These are phyloP conservation scores for Lojkania enalia DNA, from an alignment of 2,329 filamentous ascomycete species.

Conservation along the genomic window DNA sequence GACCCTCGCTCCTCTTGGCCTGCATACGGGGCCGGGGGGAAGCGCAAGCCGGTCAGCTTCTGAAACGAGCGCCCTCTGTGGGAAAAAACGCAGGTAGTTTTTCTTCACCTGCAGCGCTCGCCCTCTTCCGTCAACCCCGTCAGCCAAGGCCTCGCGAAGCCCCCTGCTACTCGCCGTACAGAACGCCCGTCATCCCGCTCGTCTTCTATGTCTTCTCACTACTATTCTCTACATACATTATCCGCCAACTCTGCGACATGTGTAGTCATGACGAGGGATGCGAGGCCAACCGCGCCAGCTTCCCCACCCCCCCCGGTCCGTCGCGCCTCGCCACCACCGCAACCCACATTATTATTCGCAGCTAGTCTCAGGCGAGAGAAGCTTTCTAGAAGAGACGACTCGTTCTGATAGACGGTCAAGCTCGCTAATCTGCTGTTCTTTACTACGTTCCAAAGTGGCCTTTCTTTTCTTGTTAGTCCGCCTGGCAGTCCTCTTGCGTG, in stretches of 20 bases:
- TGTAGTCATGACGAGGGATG: no score
- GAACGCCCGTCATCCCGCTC: no score
- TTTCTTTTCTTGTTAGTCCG: not conserved
- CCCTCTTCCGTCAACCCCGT: not conserved
- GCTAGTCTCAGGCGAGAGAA: constrained; percentile 2
- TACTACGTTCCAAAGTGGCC: not conserved
- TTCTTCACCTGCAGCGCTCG: not conserved
- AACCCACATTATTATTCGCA: no score
- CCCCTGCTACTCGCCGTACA: no score
- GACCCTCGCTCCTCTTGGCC: constrained; percentile 3
- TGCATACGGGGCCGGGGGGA: not conserved
- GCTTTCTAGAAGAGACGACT: constrained; percentile 9
- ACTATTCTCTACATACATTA: no score
- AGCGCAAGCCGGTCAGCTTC: constrained; percentile 3
- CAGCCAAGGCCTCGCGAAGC: not conserved
- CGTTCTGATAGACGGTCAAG: not conserved
- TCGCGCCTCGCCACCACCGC: constrained; percentile 1
- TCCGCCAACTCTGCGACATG: no score
- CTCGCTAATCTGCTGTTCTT: not conserved
- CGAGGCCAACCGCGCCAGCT: no score
- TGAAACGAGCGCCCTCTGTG: constrained; percentile 4
- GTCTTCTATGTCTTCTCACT: no score
- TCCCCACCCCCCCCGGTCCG: not conserved
- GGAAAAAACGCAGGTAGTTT: not conserved
- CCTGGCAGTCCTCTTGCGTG: not conserved